A percentile compares a stretch with the other conserved stretches of the same genome.
phyloP scores from a whole-genome alignment of 2,329 filamentous ascomycete genomes.

The Coleophoma eucalyptorum region DNA sequence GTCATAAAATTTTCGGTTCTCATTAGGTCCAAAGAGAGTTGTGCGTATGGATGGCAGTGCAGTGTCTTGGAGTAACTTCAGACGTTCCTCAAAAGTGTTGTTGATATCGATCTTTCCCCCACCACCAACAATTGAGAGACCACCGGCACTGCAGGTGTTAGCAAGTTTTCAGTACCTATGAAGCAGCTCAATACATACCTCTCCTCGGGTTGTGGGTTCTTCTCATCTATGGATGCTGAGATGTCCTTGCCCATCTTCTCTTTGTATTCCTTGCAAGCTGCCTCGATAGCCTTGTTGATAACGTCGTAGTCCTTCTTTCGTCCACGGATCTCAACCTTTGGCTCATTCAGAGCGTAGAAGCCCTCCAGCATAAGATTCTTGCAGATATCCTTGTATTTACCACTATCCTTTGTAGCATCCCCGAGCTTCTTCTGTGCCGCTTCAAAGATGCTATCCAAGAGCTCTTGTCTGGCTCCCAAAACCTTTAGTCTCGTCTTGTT shows the following conservation, averaged over 20 bases:
- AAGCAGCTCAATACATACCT: slow-evolving; percentile 58
- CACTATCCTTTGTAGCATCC: slow-evolving; percentile 62
- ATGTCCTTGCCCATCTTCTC: slow-evolving; percentile 68
- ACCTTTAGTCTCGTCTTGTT: slow-evolving; percentile 95
- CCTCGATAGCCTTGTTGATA: slow-evolving; percentile 74
- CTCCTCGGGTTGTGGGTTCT: slow-evolving; percentile 73
- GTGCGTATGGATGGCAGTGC: slow-evolving; percentile 81
- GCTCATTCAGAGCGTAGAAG: slow-evolving; percentile 82
- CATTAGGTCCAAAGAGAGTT: slow-evolving; percentile 89
- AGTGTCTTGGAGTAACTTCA: slow-evolving; percentile 79
- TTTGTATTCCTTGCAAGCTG: slow-evolving; percentile 81
- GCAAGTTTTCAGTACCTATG: slow-evolving; percentile 3
- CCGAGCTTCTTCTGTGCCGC: slow-evolving; percentile 69
- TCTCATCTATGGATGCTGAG: slow-evolving; percentile 70
- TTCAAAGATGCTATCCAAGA: slow-evolving; percentile 89
- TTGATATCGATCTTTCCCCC: slow-evolving; percentile 96
- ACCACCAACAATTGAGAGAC: slow-evolving; percentile 75
- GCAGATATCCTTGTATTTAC: slow-evolving; percentile 71
- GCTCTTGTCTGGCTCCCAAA: slow-evolving; percentile 80
- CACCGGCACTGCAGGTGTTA: slow-evolving; percentile 64
- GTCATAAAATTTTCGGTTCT: slow-evolving; percentile 93
- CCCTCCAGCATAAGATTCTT: slow-evolving; percentile 85
- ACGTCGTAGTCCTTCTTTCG: slow-evolving; percentile 75
- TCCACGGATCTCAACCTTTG: slow-evolving; percentile 68
- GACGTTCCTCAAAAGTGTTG: slow-evolving; percentile 93